Conservation (phyloP, 2,329 filamentous ascomycete genomes). For the Claviceps fusiformis region DNA sequence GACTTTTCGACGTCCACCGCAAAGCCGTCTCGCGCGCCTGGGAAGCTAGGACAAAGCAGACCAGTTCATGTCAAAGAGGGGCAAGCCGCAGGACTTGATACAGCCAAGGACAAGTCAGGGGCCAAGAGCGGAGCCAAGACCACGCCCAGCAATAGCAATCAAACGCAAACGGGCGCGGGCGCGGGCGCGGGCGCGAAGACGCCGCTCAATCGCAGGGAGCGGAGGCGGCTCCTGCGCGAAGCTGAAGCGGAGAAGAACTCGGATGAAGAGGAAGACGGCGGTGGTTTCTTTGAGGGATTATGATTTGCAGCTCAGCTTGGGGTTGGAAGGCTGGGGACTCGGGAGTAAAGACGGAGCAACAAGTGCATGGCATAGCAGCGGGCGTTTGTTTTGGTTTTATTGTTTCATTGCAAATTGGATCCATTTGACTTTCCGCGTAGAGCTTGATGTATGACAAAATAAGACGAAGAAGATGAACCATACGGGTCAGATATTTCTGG, state of each 20-base stretch:
- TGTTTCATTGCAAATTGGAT: neutral
- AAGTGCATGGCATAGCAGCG: neutral
- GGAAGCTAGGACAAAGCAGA: neutral
- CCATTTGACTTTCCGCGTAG: neutral
- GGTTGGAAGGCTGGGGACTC: neutral
- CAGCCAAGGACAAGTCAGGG: conserved; percentile 8
- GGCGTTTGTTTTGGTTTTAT: neutral
- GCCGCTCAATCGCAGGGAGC: conserved; percentile 22
- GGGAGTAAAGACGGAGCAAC: neutral
- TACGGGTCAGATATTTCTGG: neutral
- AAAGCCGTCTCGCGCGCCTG: conserved; percentile 7
- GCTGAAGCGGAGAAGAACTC: conserved; percentile 20
- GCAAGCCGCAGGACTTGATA: neutral
- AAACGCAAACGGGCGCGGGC: too few relatives aligned
- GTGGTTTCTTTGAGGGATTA: conserved; percentile 33
- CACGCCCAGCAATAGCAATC: neutral
- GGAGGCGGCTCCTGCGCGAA: conserved; percentile 22
- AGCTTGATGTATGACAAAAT: neutral
- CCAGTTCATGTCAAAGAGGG: neutral
- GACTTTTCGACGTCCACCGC: conserved; percentile 6
- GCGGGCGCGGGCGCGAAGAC: conserved; percentile 11
- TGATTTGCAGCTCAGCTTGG: neutral
- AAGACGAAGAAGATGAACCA: neutral
- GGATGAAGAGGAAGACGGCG: conserved; percentile 35
- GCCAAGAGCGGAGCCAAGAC: conserved; percentile 10